Evolutionary conservation across 2,329 filamentous ascomycete genomes (phyloP).

Genomic region (Ceratocystis colombiana): DNA sequence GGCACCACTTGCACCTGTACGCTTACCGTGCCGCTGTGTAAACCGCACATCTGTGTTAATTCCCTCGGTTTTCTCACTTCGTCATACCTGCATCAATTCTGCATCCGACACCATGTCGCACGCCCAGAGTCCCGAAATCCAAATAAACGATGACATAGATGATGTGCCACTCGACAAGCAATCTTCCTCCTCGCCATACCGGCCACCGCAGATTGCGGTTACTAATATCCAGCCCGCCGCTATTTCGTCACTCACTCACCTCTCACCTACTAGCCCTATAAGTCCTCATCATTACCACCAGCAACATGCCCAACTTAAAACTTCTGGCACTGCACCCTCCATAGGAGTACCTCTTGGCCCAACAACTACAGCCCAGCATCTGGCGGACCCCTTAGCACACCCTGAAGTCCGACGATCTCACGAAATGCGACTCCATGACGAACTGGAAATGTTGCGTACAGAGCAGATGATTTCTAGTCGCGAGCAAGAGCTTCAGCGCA

Average conservation of each 20-base stretch:
- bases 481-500: constrained; percentile 20
- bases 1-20: background rate
- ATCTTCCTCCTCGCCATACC: constrained; percentile 9
- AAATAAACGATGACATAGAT: constrained; percentile 9
- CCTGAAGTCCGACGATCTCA: constrained; percentile 20
- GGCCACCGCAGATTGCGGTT: constrained; percentile 20
- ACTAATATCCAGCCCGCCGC: background rate
- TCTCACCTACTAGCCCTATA: constrained; percentile 23
- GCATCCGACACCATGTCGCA: constrained; percentile 21
- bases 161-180: constrained; percentile 18
- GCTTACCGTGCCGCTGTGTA: background rate
- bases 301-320: constrained; percentile 11
- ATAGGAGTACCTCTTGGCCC: constrained; percentile 20
- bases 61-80: constrained; percentile 13
- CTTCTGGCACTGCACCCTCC: background rate
- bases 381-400: constrained; percentile 9
- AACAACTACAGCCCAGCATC: constrained; percentile 15
- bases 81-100: constrained; percentile 21
- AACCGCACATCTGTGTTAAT: background rate
- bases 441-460: constrained; percentile 41
- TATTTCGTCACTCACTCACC: constrained; percentile 8
- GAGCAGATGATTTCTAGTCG: constrained; percentile 40
- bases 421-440: constrained; percentile 37
- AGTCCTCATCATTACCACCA: constrained; percentile 17
- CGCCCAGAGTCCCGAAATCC: constrained; percentile 14